Evolutionary conservation across 2,329 filamentous ascomycete genomes (phyloP).

Genomic region (Aquanectria penicillioides): DNA sequence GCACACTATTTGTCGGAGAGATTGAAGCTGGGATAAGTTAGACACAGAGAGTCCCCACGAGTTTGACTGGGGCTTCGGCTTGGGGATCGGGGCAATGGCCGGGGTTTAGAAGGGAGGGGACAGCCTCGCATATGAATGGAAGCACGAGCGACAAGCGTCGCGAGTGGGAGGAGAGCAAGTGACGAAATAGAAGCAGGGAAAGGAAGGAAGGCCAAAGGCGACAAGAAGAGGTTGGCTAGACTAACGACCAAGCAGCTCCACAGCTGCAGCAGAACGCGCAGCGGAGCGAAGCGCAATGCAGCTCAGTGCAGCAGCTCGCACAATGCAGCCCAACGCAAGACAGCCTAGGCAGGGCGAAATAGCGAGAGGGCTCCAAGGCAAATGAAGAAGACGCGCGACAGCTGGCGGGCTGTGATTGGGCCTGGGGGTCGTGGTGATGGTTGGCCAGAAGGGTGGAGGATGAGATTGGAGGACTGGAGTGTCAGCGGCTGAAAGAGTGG

Average conservation of each 20-base stretch:
- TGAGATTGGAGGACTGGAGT: conserved; percentile 33
- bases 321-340: conserved; percentile 42
- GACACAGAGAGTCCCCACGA: conserved; percentile 31
- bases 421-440: conserved; percentile 34
- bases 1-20: conserved; percentile 10
- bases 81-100: conserved; percentile 32
- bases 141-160: conserved; percentile 39
- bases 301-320: conserved; percentile 35
- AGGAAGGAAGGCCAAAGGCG: conserved; percentile 31
- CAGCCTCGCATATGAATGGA: conserved; percentile 44
- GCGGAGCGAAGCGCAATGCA: conserved; percentile 37
- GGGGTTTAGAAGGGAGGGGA: conserved; percentile 33
- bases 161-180: conserved; percentile 23
- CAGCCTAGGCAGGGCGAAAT: conserved; percentile 29
- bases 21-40: conserved; percentile 23
- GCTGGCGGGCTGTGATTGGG: conserved; percentile 50
- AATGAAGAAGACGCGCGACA: conserved; percentile 44
- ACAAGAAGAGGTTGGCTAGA: conserved; percentile 38
- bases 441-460: conserved; percentile 29
- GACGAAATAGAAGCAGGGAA: conserved; percentile 37
- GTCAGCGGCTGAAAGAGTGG: conserved; percentile 39
- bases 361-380: conserved; percentile 34
- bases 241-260: conserved; percentile 40
- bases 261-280: conserved; percentile 37
- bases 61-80: conserved; percentile 34